Evolutionary conservation across 2,329 filamentous ascomycete species (phyloP).

Genomic region (Calonectria montana): DNA sequence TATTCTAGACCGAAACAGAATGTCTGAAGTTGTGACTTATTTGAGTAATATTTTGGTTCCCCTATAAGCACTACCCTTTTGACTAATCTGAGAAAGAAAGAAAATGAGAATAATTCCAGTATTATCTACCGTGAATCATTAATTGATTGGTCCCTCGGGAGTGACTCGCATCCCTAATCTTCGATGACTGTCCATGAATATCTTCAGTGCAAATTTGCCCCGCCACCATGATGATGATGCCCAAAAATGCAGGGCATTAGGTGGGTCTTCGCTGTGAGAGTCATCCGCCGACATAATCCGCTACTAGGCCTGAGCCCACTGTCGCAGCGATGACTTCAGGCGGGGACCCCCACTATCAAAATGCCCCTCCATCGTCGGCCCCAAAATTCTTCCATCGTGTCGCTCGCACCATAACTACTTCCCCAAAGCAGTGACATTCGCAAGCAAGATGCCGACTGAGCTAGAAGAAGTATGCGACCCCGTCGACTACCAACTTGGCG

Average conservation of each 20-base stretch:
- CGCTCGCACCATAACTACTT: conserved; percentile 34
- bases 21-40: too few relatives aligned
- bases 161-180: neutral
- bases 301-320: conserved; percentile 36
- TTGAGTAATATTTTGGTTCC: too few relatives aligned
- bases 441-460: conserved; percentile 74
- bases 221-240: conserved; percentile 31
- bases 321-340: conserved; percentile 45
- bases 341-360: conserved; percentile 39
- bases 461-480: conserved; percentile 73
- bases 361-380: conserved; percentile 43
- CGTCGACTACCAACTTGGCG: neutral
- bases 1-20: too few relatives aligned
- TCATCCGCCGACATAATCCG: conserved; percentile 29
- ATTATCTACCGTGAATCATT: neutral
- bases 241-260: conserved; percentile 8
- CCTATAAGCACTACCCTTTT: too few relatives aligned
- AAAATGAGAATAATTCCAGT: neutral
- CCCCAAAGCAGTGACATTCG: neutral
- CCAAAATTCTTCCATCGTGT: conserved; percentile 32
- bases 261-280: conserved; percentile 41
- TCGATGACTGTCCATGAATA: neutral
- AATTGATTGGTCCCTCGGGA: neutral
- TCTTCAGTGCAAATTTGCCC: conserved; percentile 15
- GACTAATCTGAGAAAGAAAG: neutral